Evolutionary conservation across 1,284 basidiomycete genomes (phyloP).

Genomic region (Ceratobasidium sp.): DNA sequence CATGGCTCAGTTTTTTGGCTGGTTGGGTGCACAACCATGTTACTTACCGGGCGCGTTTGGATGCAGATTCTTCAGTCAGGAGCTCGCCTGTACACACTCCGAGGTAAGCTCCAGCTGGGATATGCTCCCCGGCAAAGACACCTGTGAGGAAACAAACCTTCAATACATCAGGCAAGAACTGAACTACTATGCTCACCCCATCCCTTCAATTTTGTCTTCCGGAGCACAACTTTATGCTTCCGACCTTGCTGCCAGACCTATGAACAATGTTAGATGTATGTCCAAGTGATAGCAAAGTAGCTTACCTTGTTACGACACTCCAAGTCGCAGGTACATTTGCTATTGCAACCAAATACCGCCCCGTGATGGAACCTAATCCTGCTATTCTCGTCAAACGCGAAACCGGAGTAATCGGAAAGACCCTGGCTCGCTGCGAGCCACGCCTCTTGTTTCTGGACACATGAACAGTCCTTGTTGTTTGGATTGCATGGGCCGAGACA

Average conservation of each 20-base stretch:
- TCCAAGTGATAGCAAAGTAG: constrained; percentile 32
- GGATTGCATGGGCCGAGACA: constrained; percentile 82
- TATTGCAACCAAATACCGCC: constrained; percentile 91
- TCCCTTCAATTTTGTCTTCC: constrained; percentile 67
- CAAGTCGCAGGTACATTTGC: constrained; percentile 81
- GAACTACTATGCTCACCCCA: constrained; percentile 46
- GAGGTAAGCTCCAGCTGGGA: constrained; percentile 78
- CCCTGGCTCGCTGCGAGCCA: constrained; percentile 54
- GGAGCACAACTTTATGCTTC: constrained; percentile 70
- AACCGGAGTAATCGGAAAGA: constrained; percentile 60
- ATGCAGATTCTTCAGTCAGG: constrained; percentile 74
- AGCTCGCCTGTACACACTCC: constrained; percentile 90
- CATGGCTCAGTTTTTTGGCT: constrained; percentile 31
- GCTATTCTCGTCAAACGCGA: constrained; percentile 75
- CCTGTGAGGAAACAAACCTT: constrained; percentile 60
- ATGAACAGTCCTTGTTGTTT: constrained; percentile 74
- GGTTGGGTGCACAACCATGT: constrained; percentile 22
- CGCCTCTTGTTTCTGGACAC: constrained; percentile 69
- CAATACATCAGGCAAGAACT: background rate
- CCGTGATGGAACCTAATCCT: constrained; percentile 66
- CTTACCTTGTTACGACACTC: constrained; percentile 85
- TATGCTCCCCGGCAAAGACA: constrained; percentile 74
- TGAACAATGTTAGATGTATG: constrained; percentile 19
- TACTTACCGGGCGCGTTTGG: constrained; percentile 75
- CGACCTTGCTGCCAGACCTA: constrained; percentile 89